Percentiles rank a stretch among this genome's conserved stretches.
phyloP scores from a whole-genome alignment of 1,284 basidiomycete genomes.

The Mycena citricolor region DNA sequence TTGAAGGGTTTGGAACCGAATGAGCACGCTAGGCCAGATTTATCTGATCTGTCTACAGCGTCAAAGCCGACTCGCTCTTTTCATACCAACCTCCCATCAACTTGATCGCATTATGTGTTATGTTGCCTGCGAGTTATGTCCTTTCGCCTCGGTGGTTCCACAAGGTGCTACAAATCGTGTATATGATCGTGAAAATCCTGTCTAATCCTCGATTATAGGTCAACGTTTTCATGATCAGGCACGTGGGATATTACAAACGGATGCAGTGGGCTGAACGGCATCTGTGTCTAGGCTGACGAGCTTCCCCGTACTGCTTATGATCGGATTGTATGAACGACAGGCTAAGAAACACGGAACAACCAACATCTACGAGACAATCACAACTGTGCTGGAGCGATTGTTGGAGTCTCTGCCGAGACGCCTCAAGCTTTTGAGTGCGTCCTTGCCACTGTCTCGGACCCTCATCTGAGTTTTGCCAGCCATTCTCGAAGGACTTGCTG shows the following conservation, averaged over 20 bases:
- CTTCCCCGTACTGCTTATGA: conserved; percentile 80
- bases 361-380: conserved; percentile 71
- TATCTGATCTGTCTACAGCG: conserved; percentile 51
- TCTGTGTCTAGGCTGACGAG: conserved; percentile 66
- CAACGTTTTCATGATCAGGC: conserved; percentile 85
- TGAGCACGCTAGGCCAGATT: background rate
- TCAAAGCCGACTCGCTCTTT: conserved; percentile 87
- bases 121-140: conserved; percentile 82
- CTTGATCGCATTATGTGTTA: conserved; percentile 75
- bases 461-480: conserved; percentile 42
- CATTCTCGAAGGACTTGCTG: conserved; percentile 77
- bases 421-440: conserved; percentile 71
- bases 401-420: conserved; percentile 71
- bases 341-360: conserved; percentile 60
- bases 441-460: conserved; percentile 5
- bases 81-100: conserved; percentile 93
- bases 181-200: conserved; percentile 2
- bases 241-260: conserved; percentile 39
- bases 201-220: conserved; percentile 44
- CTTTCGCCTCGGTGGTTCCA: conserved; percentile 82
- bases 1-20: no score
- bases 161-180: conserved; percentile 49
- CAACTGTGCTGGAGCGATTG: conserved; percentile 63
- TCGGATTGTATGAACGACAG: conserved; percentile 84
- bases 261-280: background rate